These are phyloP conservation scores for Plasmodium gonderi DNA, from an alignment of 169 alveolate genomes.

Conservation along the genomic window DNA sequence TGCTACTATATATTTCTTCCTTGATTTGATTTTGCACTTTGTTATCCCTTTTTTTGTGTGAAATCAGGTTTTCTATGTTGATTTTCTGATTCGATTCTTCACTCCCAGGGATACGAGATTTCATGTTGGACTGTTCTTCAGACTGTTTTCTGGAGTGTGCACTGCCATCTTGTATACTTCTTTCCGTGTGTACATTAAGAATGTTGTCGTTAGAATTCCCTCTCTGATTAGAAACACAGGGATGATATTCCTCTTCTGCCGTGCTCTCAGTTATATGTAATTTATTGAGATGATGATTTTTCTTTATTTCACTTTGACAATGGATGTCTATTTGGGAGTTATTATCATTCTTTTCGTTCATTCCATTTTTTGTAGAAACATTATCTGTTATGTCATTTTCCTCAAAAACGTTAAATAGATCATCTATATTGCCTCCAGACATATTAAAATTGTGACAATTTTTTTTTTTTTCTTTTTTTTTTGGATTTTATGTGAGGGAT, in stretches of 20 bases:
- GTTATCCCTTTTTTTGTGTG: conserved; percentile 8
- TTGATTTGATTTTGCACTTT: conserved; percentile 26
- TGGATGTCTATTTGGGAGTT: neutral
- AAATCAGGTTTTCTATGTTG: conserved; percentile 39
- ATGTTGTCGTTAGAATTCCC: neutral
- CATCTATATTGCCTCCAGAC: conserved; percentile 65
- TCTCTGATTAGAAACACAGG: neutral
- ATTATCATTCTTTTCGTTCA: neutral
- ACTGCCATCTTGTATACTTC: neutral
- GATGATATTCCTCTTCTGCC: neutral
- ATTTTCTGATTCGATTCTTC: neutral
- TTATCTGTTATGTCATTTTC: conserved; percentile 19
- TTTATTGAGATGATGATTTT: neutral
- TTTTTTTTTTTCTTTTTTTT: too few species aligned
- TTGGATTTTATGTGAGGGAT: neutral
- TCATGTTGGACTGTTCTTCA: too few species aligned
- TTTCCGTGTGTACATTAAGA: neutral
- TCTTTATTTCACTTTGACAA: neutral
- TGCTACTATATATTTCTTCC: conserved; percentile 44
- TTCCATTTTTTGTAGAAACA: conserved; percentile 20
- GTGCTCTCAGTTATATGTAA: neutral
- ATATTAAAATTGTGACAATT: neutral
- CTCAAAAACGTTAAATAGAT: conserved; percentile 67
- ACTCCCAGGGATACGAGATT: neutral
- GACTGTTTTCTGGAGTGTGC: too few species aligned